These are phyloP conservation scores for Geoglossum cookeanum DNA, from an alignment of 2,329 filamentous ascomycete species.

Conservation along the genomic window DNA sequence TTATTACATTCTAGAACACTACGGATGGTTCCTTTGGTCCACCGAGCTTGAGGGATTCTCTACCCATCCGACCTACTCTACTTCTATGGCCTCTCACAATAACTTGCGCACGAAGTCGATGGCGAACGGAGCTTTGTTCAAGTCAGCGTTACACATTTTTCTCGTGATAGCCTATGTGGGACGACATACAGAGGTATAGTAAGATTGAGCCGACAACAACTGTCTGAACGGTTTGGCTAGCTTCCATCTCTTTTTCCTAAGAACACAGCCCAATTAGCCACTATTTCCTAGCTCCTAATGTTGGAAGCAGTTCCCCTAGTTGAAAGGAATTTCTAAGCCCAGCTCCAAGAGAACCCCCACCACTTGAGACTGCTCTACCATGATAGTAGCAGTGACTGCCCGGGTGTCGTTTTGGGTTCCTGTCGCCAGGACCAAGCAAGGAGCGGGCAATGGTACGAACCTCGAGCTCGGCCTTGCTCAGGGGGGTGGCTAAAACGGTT, in stretches of 20 bases:
- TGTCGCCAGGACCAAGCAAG: background rate
- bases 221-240: slow-evolving; percentile 45
- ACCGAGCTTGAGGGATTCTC: background rate
- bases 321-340: too few relatives aligned
- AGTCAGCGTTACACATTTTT: background rate
- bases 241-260: slow-evolving; percentile 42
- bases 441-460: slow-evolving; percentile 9
- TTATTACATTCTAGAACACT: background rate
- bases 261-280: background rate
- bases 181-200: slow-evolving; percentile 57
- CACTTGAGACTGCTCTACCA: background rate
- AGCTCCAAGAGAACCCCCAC: background rate
- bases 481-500: slow-evolving; percentile 33
- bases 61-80: background rate
- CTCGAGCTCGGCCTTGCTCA: slow-evolving; percentile 50
- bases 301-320: background rate
- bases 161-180: background rate
- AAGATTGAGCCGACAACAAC: slow-evolving; percentile 45
- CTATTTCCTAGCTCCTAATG: background rate
- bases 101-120: slow-evolving; percentile 32
- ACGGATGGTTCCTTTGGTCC: background rate
- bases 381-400: background rate
- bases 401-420: background rate
- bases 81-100: slow-evolving; percentile 17
- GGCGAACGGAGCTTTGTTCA: slow-evolving; percentile 33